Percentiles rank a stretch among this genome's conserved stretches.
phyloP scores from a whole-genome alignment of 805 yeast genomes.

The Yamadazyma ubonensis region DNA sequence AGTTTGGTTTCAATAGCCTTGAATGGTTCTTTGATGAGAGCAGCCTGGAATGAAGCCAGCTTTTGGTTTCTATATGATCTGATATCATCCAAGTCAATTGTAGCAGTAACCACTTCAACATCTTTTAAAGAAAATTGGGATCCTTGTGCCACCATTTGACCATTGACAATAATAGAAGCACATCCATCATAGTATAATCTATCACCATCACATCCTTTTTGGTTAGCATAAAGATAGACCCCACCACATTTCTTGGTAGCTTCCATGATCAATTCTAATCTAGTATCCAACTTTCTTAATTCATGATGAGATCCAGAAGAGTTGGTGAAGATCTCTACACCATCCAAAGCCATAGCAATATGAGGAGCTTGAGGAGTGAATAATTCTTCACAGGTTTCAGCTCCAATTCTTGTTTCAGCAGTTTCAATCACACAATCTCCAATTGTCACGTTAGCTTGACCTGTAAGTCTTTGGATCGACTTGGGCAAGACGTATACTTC shows the following conservation, averaged over 20 bases:
- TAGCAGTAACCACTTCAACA: slow-evolving; percentile 94
- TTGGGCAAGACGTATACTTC: slow-evolving; percentile 77
- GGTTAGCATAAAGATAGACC: slow-evolving; percentile 88
- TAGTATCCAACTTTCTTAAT: slow-evolving; percentile 79
- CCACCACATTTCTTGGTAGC: slow-evolving; percentile 98
- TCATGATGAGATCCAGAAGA: slow-evolving; percentile 99
- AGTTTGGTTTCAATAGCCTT: slow-evolving; percentile 60
- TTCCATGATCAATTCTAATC: slow-evolving; percentile 81
- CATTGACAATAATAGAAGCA: slow-evolving; percentile 91
- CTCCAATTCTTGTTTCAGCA: slow-evolving; percentile 86
- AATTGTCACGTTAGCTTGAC: slow-evolving; percentile 66
- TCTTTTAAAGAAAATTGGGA: slow-evolving; percentile 85
- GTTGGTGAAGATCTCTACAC: slow-evolving; percentile 95
- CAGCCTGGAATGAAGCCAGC: slow-evolving; percentile 76
- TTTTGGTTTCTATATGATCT: slow-evolving; percentile 74
- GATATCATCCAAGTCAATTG: slow-evolving; percentile 90
- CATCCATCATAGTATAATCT: slow-evolving; percentile 96
- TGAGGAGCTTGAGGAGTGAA: slow-evolving; percentile 97
- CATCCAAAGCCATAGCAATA: slow-evolving; percentile 86
- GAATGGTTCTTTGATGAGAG: slow-evolving; percentile 42
- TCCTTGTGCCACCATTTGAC: slow-evolving; percentile 89
- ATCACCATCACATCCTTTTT: slow-evolving; percentile 98
- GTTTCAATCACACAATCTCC: slow-evolving; percentile 92
- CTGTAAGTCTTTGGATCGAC: slow-evolving; percentile 59
- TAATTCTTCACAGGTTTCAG: slow-evolving; percentile 96